These are phyloP conservation scores for Calonectria ilicicola DNA, from an alignment of 2,329 filamentous ascomycete genomes.

Conservation along the genomic window DNA sequence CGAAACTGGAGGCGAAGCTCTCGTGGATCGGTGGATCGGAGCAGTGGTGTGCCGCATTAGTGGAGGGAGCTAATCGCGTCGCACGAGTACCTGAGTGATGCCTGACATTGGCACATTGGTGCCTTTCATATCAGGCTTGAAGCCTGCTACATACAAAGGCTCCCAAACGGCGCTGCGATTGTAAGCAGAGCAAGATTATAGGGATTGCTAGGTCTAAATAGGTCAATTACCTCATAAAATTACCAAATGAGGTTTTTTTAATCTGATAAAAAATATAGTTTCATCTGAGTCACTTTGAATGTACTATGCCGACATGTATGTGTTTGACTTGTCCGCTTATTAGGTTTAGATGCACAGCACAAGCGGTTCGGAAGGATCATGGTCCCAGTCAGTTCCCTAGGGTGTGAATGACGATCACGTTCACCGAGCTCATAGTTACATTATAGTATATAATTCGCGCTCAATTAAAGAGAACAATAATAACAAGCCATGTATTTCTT, in stretches of 20 bases:
- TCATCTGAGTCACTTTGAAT: neutral
- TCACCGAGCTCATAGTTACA: no score
- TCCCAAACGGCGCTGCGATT: neutral
- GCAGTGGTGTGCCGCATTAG: neutral
- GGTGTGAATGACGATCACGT: no score
- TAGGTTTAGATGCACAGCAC: no score
- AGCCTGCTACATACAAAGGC: neutral
- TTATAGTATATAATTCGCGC: no score
- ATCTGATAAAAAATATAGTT: neutral
- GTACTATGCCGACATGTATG: neutral
- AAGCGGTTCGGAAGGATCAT: no score
- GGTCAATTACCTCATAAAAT: neutral
- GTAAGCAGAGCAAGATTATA: neutral
- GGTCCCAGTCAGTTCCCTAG: no score
- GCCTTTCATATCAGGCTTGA: neutral
- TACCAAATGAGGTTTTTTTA: neutral
- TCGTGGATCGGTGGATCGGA: neutral
- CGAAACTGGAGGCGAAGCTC: neutral
- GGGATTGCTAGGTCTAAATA: no score
- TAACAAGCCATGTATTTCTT: no score
- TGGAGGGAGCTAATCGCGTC: neutral
- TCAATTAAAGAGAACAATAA: no score
- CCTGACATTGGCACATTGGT: neutral
- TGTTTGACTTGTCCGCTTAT: no score
- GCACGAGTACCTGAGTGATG: neutral